These are phyloP conservation scores for Ophiostoma himal-ulmi DNA, from an alignment of 2,329 filamentous ascomycete genomes.

Conservation along the genomic window DNA sequence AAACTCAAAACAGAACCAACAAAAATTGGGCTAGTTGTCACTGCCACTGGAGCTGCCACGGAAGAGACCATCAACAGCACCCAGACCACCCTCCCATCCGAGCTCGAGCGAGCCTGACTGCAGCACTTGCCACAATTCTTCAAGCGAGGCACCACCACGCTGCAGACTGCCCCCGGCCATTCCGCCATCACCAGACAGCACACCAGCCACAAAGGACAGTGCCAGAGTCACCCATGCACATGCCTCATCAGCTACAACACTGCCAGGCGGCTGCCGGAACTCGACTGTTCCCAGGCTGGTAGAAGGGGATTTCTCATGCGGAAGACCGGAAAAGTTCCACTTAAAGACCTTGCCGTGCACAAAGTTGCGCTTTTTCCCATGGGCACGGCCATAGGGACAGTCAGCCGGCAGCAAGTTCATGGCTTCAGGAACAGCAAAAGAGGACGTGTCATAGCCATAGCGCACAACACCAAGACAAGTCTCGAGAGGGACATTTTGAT, in stretches of 20 bases:
- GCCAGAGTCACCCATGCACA: slow-evolving; percentile 33
- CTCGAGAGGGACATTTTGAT: slow-evolving; percentile 7
- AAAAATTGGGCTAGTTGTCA: slow-evolving; percentile 4
- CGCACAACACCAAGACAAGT: slow-evolving; percentile 29
- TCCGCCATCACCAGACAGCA: slow-evolving; percentile 24
- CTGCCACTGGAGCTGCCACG: slow-evolving; percentile 16
- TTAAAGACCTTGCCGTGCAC: slow-evolving; percentile 38
- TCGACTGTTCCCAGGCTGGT: slow-evolving; percentile 33
- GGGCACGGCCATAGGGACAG: slow-evolving; percentile 32
- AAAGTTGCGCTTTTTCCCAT: slow-evolving; percentile 33
- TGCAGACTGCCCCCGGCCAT: background rate
- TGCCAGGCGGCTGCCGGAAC: slow-evolving; percentile 36
- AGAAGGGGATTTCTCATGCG: background rate
- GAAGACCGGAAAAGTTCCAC: slow-evolving; percentile 35
- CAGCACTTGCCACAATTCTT: slow-evolving; percentile 30
- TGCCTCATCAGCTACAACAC: slow-evolving; percentile 31
- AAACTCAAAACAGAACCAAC: background rate
- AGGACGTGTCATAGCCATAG: slow-evolving; percentile 19
- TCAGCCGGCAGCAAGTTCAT: slow-evolving; percentile 34
- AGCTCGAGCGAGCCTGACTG: slow-evolving; percentile 27
- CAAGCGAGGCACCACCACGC: slow-evolving; percentile 24
- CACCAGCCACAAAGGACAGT: slow-evolving; percentile 34
- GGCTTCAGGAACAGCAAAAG: slow-evolving; percentile 24
- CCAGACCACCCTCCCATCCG: slow-evolving; percentile 29
- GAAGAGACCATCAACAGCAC: slow-evolving; percentile 30